A percentile compares a stretch with the other conserved stretches of the same genome.
Evolutionary conservation across 768 basidiomycete genomes (phyloP).

Genomic region (Sporobolomyces phaffii): DNA sequence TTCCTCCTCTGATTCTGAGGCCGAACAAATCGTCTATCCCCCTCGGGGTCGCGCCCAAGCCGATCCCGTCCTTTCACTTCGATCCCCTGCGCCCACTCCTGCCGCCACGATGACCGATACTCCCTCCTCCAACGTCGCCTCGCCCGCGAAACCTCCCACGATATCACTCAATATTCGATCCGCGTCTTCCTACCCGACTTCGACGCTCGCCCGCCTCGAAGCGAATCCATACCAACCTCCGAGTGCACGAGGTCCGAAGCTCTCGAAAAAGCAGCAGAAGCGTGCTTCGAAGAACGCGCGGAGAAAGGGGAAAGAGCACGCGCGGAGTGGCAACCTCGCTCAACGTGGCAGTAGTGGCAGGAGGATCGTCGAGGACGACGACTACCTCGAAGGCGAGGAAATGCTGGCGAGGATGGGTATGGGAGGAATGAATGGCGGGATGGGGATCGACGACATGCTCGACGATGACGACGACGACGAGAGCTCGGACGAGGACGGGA

Average conservation of each 20-base stretch:
- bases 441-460: constrained; percentile 25
- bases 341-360: background rate
- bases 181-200: background rate
- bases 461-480: background rate
- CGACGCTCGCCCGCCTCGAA: background rate
- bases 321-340: constrained; percentile 23
- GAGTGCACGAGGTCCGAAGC: background rate
- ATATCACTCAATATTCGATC: background rate
- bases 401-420: constrained; percentile 18
- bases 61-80: constrained; percentile 12
- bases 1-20: background rate
- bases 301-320: constrained; percentile 24
- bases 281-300: constrained; percentile 13
- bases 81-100: background rate
- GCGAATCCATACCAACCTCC: background rate
- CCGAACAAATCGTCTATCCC: constrained; percentile 20
- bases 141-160: background rate
- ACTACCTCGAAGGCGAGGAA: background rate
- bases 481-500: background rate
- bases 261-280: constrained; percentile 28
- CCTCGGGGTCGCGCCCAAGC: constrained; percentile 9
- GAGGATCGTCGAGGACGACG: constrained; percentile 18
- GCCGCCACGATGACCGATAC: background rate
- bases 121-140: background rate
- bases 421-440: background rate